Base-by-base conservation (phyloP, 371 early-diverging fungal genomes). In the Batrachochytrium dendrobatidis region DNA sequence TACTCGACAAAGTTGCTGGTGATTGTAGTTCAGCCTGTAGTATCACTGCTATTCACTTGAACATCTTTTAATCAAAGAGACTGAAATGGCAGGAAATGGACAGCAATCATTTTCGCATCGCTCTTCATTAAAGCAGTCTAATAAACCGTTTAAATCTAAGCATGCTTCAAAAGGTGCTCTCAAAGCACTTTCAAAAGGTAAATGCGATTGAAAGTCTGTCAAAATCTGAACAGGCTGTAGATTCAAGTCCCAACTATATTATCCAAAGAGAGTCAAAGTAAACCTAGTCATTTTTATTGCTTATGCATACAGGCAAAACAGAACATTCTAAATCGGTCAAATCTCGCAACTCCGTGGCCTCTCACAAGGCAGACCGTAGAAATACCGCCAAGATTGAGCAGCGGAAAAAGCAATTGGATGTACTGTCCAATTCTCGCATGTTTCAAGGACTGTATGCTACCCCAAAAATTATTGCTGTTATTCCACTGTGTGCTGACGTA, bases 141-240 rank as follows among this genome's bases (percentile, higher is more conserved):
- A 96, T 83, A 96, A 95, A 74, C 84, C 88, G 34, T 96, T 94
- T 84, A 95, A 95, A 76, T 86, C 91, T 12, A 85, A 86, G 60
- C 89, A 89, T 81, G 83, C 91, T 32, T 74, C 90, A 4, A 95
- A 94, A 66, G 83, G 89, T 34, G 64, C 79, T 8, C 65, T 90
- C 51, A 85, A 86, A 65, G 89, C 87, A 60, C 82, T 83, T 58
- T 77, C 81, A 55, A 95, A 94, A 63, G 94, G 86, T 76, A 66
- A 50, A 49, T 30, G 20, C 18, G 39, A 39, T 39, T 39, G 39
- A 39, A 39, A 15, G 39, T 12, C 39, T 39, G 39, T n/a, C 15
- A 39, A n/a, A n/a, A n/a, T 39, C 15, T 39, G 12, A n/a, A n/a
- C 39, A 39, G 39, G 39, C 39, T 39, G 39, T n/a, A n/a, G 39